Evolutionary conservation across 2,329 filamentous ascomycete genomes (phyloP), one percentile per base, ranked within the genome.

Genomic region (Phyllachora maydis): DNA sequence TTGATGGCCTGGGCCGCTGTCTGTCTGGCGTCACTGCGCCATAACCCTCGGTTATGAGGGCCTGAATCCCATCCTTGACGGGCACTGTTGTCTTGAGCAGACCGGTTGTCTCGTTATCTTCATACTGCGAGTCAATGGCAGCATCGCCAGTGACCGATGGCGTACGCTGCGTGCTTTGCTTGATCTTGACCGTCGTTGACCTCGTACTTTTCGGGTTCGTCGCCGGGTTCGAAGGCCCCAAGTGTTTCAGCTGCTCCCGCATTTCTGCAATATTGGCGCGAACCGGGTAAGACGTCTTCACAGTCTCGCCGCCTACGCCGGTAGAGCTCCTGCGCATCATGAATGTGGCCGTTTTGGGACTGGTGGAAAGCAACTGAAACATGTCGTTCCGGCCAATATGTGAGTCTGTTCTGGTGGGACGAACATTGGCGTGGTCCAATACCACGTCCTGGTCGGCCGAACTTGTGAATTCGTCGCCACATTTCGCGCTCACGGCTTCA

Each of bases 211-310:
- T 66, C 2, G 70, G 70, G 26, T 69, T 66, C 10, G 61, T 59
- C 5, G 70, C 70, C 11, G 62, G 59, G 37, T 75, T 76, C 1
- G 68, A 72, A 0, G 70, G 70, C 1, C 69, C 69, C 0, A 75
- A 59, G 30, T 66, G 59, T 32, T 66, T 69, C 21, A 75, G 49
- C 32, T 72, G 64, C 36, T 66, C 57, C 35, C 55, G 58, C 49
- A 72, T 65, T 24, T 74, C 66, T 24, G 65, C 56, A 15, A 69
- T 49, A 24, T 65, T 71, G 4, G 64, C 59, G 34, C 65, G 60
- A 4, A 72, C 50, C 2, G 65, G 51, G 5, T 71, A 50, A 0
- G 55, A 49, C 1, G 49, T 48, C 18, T 45, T 49, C n/a, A 52
- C 40, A 14, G 49, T 33, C 23, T 54, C 53, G 12, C 63, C 63